These are phyloP conservation scores for Mortierella polycephala DNA, from an alignment of 371 early-diverging fungal genomes.

Conservation along the genomic window DNA sequence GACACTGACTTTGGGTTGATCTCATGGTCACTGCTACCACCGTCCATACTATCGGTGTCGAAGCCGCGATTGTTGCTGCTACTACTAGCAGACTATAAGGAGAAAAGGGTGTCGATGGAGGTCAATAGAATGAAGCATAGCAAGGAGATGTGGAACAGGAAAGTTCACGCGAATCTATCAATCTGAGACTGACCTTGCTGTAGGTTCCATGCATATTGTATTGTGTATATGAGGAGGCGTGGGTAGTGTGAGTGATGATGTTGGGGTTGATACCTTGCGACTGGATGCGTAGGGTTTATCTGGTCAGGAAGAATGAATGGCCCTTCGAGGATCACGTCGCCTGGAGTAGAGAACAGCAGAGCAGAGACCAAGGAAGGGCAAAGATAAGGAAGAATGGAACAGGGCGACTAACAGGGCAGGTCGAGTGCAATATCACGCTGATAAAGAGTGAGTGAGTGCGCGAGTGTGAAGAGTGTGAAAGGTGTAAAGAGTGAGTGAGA, in stretches of 20 bases:
- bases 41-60: neutral
- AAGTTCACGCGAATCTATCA: neutral
- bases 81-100: slow-evolving; percentile 13
- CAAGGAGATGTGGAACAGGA: neutral
- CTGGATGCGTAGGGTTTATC: neutral
- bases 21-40: slow-evolving; percentile 2
- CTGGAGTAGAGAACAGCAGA: neutral
- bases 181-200: slow-evolving; percentile 8
- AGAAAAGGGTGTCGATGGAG: too few species aligned
- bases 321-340: neutral
- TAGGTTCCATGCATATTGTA: slow-evolving; percentile 7
- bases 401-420: neutral
- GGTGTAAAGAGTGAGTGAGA: neutral
- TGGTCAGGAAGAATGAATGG: neutral
- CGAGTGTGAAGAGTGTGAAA: neutral
- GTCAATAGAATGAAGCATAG: too few species aligned
- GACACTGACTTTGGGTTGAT: slow-evolving; percentile 28
- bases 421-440: neutral
- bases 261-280: neutral
- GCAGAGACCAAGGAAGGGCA: neutral
- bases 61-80: neutral
- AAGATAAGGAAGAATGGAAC: neutral
- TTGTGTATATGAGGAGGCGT: neutral
- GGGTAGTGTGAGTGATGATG: neutral
- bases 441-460: neutral